Percentiles rank a stretch among this genome's conserved stretches.
Conservation (phyloP, 495 filamentous ascomycete species). For the Trichoderma orchidacearum region DNA sequence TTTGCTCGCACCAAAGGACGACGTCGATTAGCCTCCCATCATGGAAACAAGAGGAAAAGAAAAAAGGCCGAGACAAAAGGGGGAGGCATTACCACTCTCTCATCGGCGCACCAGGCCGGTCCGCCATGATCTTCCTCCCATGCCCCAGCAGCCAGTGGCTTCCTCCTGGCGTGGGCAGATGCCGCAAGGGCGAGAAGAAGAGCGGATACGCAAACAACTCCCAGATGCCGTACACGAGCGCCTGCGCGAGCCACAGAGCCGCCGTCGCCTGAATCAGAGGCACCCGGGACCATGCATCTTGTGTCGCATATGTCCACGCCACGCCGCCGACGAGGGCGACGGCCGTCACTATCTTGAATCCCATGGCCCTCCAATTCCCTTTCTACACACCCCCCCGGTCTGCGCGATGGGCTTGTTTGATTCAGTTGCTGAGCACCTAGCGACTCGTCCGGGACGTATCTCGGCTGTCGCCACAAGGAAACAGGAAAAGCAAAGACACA, state of each 20-base stretch:
- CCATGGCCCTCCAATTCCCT: not conserved
- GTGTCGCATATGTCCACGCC: conserved; percentile 1
- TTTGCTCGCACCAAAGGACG: not conserved
- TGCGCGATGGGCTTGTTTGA: too few species aligned
- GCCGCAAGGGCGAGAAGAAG: conserved; percentile 54
- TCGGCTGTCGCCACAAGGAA: too few species aligned
- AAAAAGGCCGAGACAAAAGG: not conserved
- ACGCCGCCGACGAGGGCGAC: conserved; percentile 18
- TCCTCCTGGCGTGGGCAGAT: conserved; percentile 44
- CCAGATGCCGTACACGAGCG: conserved; percentile 25
- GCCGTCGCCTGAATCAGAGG: conserved; percentile 6
- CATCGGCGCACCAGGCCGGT: conserved; percentile 46
- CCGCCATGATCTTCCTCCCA: conserved; percentile 34
- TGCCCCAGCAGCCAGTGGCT: conserved; percentile 39
- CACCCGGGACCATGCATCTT: conserved; percentile 11
- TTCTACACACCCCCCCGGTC: too few species aligned
- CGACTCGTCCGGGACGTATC: too few species aligned
- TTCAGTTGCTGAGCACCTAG: too few species aligned
- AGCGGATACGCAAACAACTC: conserved; percentile 52
- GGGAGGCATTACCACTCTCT: conserved; percentile 37
- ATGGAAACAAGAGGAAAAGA: too few species aligned
- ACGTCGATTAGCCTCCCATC: too few species aligned
- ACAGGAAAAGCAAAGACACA: too few species aligned
- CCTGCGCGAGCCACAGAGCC: conserved; percentile 12
- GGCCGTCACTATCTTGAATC: conserved; percentile 3